These are phyloP conservation scores for Trichaptum fuscoviolaceum DNA, from an alignment of 768 basidiomycete genomes.

Conservation along the genomic window DNA sequence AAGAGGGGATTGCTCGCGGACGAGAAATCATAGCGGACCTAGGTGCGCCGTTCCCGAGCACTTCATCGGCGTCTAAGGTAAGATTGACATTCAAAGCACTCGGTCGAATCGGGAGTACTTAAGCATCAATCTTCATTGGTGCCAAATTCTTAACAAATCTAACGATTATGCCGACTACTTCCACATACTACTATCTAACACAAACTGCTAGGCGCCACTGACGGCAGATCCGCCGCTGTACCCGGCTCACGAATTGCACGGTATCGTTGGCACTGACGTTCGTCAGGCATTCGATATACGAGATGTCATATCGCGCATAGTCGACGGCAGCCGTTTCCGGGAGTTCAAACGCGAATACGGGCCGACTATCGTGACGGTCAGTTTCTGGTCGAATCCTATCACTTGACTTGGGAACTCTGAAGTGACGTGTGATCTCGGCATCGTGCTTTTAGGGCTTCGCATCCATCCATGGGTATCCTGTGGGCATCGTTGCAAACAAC, in stretches of 20 bases:
- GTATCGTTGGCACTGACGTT: constrained; percentile 87
- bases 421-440: background rate
- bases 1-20: constrained; percentile 78
- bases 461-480: constrained; percentile 80
- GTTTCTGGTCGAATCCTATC: constrained; percentile 15
- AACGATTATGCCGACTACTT: no score
- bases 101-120: background rate
- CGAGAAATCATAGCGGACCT: constrained; percentile 74
- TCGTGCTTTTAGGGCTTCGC: constrained; percentile 64
- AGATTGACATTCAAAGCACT: constrained; percentile 17
- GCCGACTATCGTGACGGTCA: constrained; percentile 80
- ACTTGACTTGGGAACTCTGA: background rate
- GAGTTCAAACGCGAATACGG: constrained; percentile 98
- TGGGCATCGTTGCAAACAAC: constrained; percentile 92
- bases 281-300: constrained; percentile 91
- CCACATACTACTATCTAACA: no score
- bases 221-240: constrained; percentile 71
- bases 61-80: constrained; percentile 35
- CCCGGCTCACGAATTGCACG: constrained; percentile 76
- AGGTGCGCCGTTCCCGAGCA: constrained; percentile 51
- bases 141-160: background rate
- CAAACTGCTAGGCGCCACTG: constrained; percentile 44
- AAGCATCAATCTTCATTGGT: background rate
- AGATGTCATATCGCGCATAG: constrained; percentile 86
- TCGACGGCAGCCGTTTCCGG: constrained; percentile 86